A percentile compares a stretch with the other conserved stretches of the same genome.
Conservation (phyloP, 805 yeast species). For the Wickerhamiella domercqiae region DNA sequence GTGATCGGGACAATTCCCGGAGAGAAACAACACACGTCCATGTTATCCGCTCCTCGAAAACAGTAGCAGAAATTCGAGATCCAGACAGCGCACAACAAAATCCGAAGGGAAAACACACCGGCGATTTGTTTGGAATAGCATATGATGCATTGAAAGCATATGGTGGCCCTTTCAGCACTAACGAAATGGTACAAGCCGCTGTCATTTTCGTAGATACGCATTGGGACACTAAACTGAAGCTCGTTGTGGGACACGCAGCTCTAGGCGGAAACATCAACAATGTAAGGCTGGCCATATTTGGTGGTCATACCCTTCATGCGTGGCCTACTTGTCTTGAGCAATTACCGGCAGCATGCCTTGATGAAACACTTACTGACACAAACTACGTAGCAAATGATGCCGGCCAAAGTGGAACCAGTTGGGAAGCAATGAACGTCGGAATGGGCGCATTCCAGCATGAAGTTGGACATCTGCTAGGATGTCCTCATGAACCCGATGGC, state of each 20-base stretch:
- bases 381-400: constrained; percentile 81
- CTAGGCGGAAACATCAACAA: constrained; percentile 72
- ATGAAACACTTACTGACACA: constrained; percentile 46
- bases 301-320: constrained; percentile 79
- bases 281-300: constrained; percentile 74
- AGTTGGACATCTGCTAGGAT: constrained; percentile 79
- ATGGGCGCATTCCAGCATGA: constrained; percentile 93
- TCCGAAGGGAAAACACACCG: constrained; percentile 49
- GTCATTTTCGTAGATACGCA: constrained; percentile 72
- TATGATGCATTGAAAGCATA: constrained; percentile 47
- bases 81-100: constrained; percentile 82
- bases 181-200: constrained; percentile 57
- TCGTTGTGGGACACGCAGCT: constrained; percentile 81
- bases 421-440: constrained; percentile 81
- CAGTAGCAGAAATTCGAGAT: constrained; percentile 58
- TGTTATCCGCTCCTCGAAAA: constrained; percentile 47
- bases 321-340: constrained; percentile 83
- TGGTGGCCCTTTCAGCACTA: constrained; percentile 38
- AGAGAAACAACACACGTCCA: constrained; percentile 66
- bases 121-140: constrained; percentile 68
- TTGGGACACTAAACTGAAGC: constrained; percentile 46
- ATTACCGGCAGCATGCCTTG: constrained; percentile 51
- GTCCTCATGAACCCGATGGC: constrained; percentile 83
- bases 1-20: constrained; percentile 28
- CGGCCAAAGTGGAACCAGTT: constrained; percentile 66